A percentile compares a stretch with the other conserved stretches of the same genome.
Evolutionary conservation across 2,329 filamentous ascomycete genomes (phyloP).

Genomic region (Fusarium illudens): DNA sequence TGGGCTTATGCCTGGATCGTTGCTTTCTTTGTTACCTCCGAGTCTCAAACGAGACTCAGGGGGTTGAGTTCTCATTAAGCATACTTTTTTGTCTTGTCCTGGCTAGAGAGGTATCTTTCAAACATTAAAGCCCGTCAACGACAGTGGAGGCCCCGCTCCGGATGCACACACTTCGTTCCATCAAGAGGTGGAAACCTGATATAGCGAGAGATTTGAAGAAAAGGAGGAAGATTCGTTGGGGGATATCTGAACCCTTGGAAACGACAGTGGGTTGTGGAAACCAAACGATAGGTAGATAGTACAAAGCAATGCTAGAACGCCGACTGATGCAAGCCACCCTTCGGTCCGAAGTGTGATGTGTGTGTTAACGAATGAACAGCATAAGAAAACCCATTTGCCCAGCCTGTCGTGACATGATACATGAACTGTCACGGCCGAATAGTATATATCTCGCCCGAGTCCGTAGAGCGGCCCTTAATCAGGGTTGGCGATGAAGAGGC

Average conservation of each 20-base stretch:
- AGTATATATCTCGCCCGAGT: slow-evolving; percentile 2
- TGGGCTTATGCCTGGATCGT: neutral
- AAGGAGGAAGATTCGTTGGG: slow-evolving; percentile 22
- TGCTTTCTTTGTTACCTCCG: slow-evolving; percentile 16
- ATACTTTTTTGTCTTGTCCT: slow-evolving; percentile 39
- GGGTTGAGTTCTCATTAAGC: slow-evolving; percentile 38
- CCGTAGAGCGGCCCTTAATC: slow-evolving; percentile 60
- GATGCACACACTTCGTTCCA: slow-evolving; percentile 27
- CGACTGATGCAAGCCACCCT: slow-evolving; percentile 39
- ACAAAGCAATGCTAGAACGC: slow-evolving; percentile 42
- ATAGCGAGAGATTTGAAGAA: slow-evolving; percentile 37
- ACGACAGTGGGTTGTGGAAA: slow-evolving; percentile 34
- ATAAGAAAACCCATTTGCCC: slow-evolving; percentile 20
- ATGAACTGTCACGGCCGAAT: slow-evolving; percentile 9
- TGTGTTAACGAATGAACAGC: slow-evolving; percentile 30
- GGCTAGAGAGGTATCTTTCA: slow-evolving; percentile 41
- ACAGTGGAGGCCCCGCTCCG: slow-evolving; percentile 35
- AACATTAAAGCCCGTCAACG: slow-evolving; percentile 37
- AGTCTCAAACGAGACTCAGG: slow-evolving; percentile 16
- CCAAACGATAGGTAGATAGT: slow-evolving; percentile 17
- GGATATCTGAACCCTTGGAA: slow-evolving; percentile 41
- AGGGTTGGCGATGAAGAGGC: slow-evolving; percentile 87
- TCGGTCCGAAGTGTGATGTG: slow-evolving; percentile 21
- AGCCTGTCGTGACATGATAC: slow-evolving; percentile 26
- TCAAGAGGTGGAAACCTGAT: slow-evolving; percentile 25